These are phyloP conservation scores for Taiozyma sp. DNA, from an alignment of 1,139 yeast genomes.

Conservation along the genomic window DNA sequence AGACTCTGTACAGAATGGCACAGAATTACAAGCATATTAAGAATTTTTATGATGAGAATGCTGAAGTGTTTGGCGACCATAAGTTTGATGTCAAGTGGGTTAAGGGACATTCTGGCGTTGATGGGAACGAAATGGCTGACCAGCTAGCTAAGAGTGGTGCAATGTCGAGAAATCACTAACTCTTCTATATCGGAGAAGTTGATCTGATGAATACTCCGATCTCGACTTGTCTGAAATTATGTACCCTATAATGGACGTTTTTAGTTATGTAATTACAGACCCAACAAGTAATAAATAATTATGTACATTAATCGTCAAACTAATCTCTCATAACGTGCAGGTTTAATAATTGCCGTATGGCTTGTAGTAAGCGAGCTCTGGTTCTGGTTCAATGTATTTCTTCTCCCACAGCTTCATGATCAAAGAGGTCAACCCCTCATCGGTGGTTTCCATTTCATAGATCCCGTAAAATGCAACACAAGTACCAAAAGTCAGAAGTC, in stretches of 20 bases:
- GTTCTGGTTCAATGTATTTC: slow-evolving; percentile 6
- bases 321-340: neutral
- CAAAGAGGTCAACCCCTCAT: slow-evolving; percentile 54
- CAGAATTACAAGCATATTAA: slow-evolving; percentile 24
- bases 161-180: neutral
- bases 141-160: slow-evolving; percentile 67
- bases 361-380: slow-evolving; percentile 3
- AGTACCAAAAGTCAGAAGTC: slow-evolving; percentile 66
- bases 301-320: neutral
- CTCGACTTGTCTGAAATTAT: too few relatives aligned
- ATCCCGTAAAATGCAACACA: slow-evolving; percentile 74
- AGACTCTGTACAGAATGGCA: slow-evolving; percentile 22
- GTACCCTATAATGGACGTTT: neutral
- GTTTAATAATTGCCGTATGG: neutral
- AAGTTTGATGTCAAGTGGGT: slow-evolving; percentile 52
- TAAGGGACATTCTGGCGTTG: slow-evolving; percentile 62
- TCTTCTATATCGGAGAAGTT: too few relatives aligned
- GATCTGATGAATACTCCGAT: too few relatives aligned
- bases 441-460: slow-evolving; percentile 71
- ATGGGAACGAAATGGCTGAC: slow-evolving; percentile 81
- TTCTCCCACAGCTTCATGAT: slow-evolving; percentile 39
- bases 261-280: neutral
- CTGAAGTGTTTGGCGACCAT: slow-evolving; percentile 22
- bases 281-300: neutral
- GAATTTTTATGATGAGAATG: slow-evolving; percentile 26